A percentile compares a stretch with the other conserved stretches of the same genome.
Evolutionary conservation across 2,329 filamentous ascomycete genomes (phyloP).

Genomic region (Chrysoporthe austroafricana): DNA sequence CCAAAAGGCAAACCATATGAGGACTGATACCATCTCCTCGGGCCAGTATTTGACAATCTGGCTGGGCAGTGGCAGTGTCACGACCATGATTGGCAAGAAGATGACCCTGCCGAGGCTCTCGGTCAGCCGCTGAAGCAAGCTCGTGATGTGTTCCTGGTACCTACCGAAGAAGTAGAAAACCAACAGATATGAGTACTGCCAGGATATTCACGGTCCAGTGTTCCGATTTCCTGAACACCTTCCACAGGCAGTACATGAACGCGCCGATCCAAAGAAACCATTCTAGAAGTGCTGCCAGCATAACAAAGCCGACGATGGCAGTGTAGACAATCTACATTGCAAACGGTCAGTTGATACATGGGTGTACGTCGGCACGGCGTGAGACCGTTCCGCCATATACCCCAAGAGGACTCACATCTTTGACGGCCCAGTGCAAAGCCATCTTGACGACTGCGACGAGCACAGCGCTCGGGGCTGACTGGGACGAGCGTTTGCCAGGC

Average conservation of each 20-base stretch:
- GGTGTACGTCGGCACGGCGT: too few species aligned
- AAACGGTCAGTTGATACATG: conserved; percentile 27
- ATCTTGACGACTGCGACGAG: conserved; percentile 14
- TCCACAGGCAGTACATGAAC: conserved; percentile 87
- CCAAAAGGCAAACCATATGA: conserved; percentile 98
- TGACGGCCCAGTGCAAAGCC: conserved; percentile 31
- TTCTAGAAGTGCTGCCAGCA: conserved; percentile 84
- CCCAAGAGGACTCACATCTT: conserved; percentile 40
- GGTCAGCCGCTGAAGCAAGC: background rate
- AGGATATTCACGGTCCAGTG: conserved; percentile 81
- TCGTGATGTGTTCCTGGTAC: conserved; percentile 30
- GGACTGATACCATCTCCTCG: conserved; percentile 63
- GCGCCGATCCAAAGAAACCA: conserved; percentile 96
- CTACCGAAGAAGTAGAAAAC: conserved; percentile 79
- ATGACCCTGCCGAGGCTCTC: conserved; percentile 59
- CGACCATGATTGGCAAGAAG: conserved; percentile 92
- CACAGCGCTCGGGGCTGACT: background rate
- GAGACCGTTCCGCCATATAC: background rate
- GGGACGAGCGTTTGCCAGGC: background rate
- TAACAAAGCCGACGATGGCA: conserved; percentile 76
- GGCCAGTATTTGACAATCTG: conserved; percentile 77
- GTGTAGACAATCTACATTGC: conserved; percentile 77
- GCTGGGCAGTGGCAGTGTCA: conserved; percentile 82
- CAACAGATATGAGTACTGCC: conserved; percentile 72
- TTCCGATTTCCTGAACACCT: conserved; percentile 88